These are phyloP conservation scores for Borovskyia barvae DNA, from an alignment of 208 protist species.

Conservation along the genomic window DNA sequence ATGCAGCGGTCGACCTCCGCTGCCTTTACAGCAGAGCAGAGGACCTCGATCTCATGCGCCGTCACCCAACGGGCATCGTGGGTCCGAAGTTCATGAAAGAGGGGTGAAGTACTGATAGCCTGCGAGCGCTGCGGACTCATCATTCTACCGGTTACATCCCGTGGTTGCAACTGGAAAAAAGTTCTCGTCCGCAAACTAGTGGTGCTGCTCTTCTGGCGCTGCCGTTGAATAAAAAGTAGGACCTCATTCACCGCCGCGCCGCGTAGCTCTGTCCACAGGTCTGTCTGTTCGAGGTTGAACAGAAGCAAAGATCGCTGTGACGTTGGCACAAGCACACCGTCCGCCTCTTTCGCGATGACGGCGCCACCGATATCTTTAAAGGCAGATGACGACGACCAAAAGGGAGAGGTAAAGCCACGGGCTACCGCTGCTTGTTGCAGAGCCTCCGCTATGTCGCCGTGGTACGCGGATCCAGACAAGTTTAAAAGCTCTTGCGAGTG, in stretches of 20 bases:
- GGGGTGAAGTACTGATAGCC: conserved; percentile 1
- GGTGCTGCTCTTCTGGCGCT: background rate
- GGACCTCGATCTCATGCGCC: conserved; percentile 9
- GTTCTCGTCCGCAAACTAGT: too few species aligned
- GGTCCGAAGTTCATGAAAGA: conserved; percentile 17
- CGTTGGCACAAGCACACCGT: conserved; percentile 21
- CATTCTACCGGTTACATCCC: background rate
- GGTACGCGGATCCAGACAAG: conserved; percentile 21
- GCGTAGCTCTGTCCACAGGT: background rate
- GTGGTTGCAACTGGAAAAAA: too few species aligned
- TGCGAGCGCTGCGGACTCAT: background rate
- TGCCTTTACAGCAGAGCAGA: conserved; percentile 27
- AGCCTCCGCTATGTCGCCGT: conserved; percentile 17
- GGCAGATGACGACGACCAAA: conserved; percentile 34
- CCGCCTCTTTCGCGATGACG: conserved; percentile 19
- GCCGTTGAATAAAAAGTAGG: background rate
- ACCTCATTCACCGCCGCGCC: background rate
- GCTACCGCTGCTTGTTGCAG: conserved; percentile 12
- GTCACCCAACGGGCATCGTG: conserved; percentile 38
- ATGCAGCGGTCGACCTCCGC: conserved; percentile 23
- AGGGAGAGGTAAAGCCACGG: conserved; percentile 35
- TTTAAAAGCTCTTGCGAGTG: conserved; percentile 4
- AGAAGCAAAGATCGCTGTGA: conserved; percentile 8
- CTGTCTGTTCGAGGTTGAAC: conserved; percentile 70
- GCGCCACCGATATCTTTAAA: conserved; percentile 16